A percentile compares a stretch with the other conserved stretches of the same genome.
phyloP scores from a whole-genome alignment of 768 basidiomycete genomes.

The Brasilioporus rufonigricans region DNA sequence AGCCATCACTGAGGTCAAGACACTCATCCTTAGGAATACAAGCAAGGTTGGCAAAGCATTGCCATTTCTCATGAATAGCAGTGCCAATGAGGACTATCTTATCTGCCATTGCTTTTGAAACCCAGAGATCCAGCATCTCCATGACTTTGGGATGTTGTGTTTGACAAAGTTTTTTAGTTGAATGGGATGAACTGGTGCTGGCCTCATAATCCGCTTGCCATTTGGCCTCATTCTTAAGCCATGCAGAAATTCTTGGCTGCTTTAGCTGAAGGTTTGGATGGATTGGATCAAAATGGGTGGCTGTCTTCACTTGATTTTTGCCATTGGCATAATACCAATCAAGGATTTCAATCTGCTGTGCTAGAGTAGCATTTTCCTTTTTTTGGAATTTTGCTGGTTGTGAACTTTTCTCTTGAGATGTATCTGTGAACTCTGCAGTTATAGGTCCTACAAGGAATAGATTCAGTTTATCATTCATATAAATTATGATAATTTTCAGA shows the following conservation, averaged over 20 bases:
- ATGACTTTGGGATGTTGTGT: neutral
- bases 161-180: neutral
- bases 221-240: neutral
- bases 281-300: neutral
- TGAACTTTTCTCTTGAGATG: no score
- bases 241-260: neutral
- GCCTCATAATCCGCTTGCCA: neutral
- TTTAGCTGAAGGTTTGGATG: neutral
- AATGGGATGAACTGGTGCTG: neutral
- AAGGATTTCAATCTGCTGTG: slow-evolving; percentile 36
- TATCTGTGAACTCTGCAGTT: no score
- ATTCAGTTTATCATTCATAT: no score
- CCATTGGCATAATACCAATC: slow-evolving; percentile 36
- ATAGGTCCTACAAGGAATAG: no score
- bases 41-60: neutral
- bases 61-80: neutral
- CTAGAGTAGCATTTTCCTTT: slow-evolving; percentile 30
- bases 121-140: neutral
- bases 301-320: slow-evolving; percentile 31
- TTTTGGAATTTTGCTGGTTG: no score
- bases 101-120: neutral
- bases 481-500: no score
- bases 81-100: neutral
- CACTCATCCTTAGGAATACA: neutral
- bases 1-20: neutral